phyloP scores from a whole-genome alignment of 805 yeast species.

The Wickerhamomyces silvicola region DNA sequence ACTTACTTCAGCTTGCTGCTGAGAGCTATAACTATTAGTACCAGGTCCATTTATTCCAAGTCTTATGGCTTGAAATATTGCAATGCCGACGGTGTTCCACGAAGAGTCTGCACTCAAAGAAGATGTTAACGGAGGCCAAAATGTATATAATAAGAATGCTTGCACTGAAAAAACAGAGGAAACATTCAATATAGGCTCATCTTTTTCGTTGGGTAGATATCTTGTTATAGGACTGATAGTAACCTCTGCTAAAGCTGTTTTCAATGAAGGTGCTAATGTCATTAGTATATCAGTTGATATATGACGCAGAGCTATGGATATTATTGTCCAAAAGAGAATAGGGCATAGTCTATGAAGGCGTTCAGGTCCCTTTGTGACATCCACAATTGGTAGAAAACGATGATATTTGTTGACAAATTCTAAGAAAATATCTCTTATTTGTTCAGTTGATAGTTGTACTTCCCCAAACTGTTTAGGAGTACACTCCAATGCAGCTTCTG shows the following conservation, averaged over 20 bases:
- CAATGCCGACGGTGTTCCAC: constrained; percentile 92
- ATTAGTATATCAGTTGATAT: constrained; percentile 40
- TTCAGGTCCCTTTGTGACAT: constrained; percentile 76
- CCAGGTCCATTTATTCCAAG: constrained; percentile 88
- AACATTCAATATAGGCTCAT: constrained; percentile 78
- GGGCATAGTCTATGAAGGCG: constrained; percentile 75
- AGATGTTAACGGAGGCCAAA: constrained; percentile 96
- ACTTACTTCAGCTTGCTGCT: constrained; percentile 26
- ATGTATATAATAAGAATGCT: constrained; percentile 79
- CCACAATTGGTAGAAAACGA: constrained; percentile 82
- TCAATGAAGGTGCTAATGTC: constrained; percentile 60
- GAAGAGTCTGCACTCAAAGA: constrained; percentile 93
- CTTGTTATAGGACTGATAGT: constrained; percentile 87
- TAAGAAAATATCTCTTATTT: constrained; percentile 53
- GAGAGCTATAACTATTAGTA: constrained; percentile 33
- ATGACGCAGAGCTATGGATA: constrained; percentile 77
- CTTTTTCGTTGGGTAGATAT: constrained; percentile 70
- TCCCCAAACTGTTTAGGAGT: constrained; percentile 68
- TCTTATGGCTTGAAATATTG: constrained; percentile 86
- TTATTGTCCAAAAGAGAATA: constrained; percentile 87
- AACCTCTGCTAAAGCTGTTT: constrained; percentile 75
- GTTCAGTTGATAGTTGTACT: constrained; percentile 51
- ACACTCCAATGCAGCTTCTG: constrained; percentile 40
- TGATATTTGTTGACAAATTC: constrained; percentile 80
- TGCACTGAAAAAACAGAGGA: constrained; percentile 93